Conservation (phyloP, 2,329 filamentous ascomycete species). For the Parasarocladium wereldwijsianum region DNA sequence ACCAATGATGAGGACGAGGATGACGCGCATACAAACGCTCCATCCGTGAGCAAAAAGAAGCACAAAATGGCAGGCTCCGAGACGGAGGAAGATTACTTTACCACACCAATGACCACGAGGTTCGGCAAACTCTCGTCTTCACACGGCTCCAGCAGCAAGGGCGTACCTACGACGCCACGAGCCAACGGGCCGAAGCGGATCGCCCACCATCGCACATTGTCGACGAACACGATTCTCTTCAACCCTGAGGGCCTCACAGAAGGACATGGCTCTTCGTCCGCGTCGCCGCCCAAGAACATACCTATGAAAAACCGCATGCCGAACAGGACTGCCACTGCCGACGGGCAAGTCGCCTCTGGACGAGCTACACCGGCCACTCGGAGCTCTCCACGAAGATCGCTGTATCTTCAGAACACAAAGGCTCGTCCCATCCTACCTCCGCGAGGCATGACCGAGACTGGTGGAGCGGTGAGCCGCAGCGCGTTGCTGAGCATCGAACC, state of each 20-base stretch:
- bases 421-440: conserved; percentile 42
- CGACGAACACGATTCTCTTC: conserved; percentile 73
- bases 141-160: conserved; percentile 15
- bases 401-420: conserved; percentile 29
- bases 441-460: conserved; percentile 18
- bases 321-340: conserved; percentile 3
- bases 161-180: conserved; percentile 17
- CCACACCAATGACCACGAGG: conserved; percentile 29
- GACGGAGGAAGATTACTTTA: conserved; percentile 39
- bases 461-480: conserved; percentile 20
- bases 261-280: conserved; percentile 24
- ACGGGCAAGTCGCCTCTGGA: too few relatives aligned
- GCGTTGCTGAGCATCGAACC: conserved; percentile 37
- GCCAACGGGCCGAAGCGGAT: conserved; percentile 17
- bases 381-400: conserved; percentile 28
- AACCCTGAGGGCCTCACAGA: conserved; percentile 43
- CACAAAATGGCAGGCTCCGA: conserved; percentile 17
- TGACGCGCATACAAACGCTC: conserved; percentile 30
- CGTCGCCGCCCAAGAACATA: conserved; percentile 23
- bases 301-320: neutral
- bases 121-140: conserved; percentile 23
- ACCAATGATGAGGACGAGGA: conserved; percentile 64
- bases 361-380: conserved; percentile 12
- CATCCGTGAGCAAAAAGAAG: conserved; percentile 15
- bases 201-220: conserved; percentile 58